These are phyloP conservation scores for Guyanaporus albipodus DNA, from an alignment of 768 basidiomycete genomes.

Conservation along the genomic window DNA sequence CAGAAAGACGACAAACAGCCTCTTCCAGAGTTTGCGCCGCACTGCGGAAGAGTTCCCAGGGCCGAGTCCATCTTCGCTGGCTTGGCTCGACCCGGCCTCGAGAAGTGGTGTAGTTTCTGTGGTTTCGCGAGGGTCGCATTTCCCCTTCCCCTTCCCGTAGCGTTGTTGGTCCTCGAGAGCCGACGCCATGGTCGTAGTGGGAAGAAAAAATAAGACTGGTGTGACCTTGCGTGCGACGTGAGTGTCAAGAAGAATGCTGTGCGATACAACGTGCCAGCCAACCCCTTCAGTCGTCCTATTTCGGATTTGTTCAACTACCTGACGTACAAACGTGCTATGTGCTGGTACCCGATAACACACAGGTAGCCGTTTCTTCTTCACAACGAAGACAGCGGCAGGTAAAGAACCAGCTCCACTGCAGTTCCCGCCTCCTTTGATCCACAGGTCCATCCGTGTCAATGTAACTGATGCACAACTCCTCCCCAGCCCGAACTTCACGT, in stretches of 20 bases:
- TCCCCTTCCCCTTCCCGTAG: slow-evolving; percentile 26
- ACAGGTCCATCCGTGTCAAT: slow-evolving; percentile 35
- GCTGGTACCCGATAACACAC: no score
- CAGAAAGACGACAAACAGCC: slow-evolving; percentile 49
- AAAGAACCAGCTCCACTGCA: slow-evolving; percentile 56
- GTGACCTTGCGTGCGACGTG: slow-evolving; percentile 1
- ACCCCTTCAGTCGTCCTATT: slow-evolving; percentile 3
- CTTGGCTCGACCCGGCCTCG: slow-evolving; percentile 20
- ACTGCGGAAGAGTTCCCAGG: slow-evolving; percentile 18
- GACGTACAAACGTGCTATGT: no score
- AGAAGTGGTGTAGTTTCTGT: slow-evolving; percentile 32
- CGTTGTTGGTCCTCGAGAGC: slow-evolving; percentile 12
- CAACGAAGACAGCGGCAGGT: slow-evolving; percentile 49
- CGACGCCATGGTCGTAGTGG: slow-evolving; percentile 21
- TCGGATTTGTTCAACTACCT: no score
- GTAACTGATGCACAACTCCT: slow-evolving; percentile 60
- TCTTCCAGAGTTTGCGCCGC: slow-evolving; percentile 31
- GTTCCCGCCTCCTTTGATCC: slow-evolving; percentile 36
- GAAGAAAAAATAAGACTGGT: neutral
- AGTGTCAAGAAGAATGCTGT: slow-evolving; percentile 1
- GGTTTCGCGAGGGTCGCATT: slow-evolving; percentile 18
- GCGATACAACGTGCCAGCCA: slow-evolving; percentile 16
- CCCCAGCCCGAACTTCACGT: slow-evolving; percentile 40
- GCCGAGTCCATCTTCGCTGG: slow-evolving; percentile 19
- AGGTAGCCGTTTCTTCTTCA: slow-evolving; percentile 17